phyloP scores from a whole-genome alignment of 257 asterid species.

The Coffea eugenioides region DNA sequence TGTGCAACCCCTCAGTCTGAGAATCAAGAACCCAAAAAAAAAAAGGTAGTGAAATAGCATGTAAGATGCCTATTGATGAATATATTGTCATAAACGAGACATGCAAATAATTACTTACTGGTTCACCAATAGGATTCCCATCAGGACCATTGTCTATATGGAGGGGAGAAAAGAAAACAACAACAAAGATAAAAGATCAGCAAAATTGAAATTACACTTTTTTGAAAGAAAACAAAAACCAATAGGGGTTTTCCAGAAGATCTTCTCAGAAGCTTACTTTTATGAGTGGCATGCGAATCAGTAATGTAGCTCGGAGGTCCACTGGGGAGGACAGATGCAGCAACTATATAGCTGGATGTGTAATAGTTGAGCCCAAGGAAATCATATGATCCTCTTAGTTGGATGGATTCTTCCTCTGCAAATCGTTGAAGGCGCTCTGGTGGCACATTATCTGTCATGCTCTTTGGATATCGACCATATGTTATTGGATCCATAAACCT shows the following conservation, averaged over 20 bases:
- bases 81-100: no score
- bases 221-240: no score
- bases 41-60: no score
- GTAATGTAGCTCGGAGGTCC: neutral
- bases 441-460: constrained; percentile 19
- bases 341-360: constrained; percentile 12
- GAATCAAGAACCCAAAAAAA: no score
- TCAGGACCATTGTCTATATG: no score
- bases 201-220: neutral
- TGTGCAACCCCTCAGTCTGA: constrained; percentile 26
- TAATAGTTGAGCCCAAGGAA: constrained; percentile 33
- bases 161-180: no score
- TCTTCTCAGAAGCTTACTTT: neutral
- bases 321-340: neutral
- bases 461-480: constrained; percentile 25
- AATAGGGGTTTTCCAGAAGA: no score
- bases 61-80: no score
- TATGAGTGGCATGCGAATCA: neutral
- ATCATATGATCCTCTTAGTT: constrained; percentile 22
- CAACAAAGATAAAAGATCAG: no score
- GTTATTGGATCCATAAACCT: constrained; percentile 31
- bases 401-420: constrained; percentile 9
- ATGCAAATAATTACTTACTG: no score
- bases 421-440: constrained; percentile 22
- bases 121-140: no score